Conservation (phyloP, 345 rosid species). For the Aegle marmelos region DNA sequence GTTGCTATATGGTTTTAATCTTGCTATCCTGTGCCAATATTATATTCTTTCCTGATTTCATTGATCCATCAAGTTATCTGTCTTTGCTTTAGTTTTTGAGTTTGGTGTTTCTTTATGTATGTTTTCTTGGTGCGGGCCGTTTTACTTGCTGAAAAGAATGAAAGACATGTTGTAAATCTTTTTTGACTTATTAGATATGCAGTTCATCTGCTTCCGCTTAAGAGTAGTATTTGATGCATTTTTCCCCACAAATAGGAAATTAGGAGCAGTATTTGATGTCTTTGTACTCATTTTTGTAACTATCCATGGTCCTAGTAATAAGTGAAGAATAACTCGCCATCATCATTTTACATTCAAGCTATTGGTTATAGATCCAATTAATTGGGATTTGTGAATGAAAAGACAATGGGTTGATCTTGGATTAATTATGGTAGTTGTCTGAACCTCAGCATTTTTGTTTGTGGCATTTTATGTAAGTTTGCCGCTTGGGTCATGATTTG, state of each 20-base stretch:
- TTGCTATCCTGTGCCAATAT: not conserved
- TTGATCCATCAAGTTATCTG: not conserved
- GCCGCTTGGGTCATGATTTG: not conserved
- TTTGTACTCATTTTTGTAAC: not conserved
- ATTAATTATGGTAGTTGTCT: not conserved
- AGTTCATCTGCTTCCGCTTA: not conserved
- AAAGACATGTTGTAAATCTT: not conserved
- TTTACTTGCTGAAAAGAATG: not conserved
- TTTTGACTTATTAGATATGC: not conserved
- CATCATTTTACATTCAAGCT: not conserved
- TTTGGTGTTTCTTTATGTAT: not conserved
- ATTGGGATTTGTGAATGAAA: not conserved
- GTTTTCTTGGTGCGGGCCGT: not conserved
- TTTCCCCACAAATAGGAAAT: too few relatives aligned
- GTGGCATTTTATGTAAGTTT: not conserved
- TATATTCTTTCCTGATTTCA: not conserved
- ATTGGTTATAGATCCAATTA: not conserved
- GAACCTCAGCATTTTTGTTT: not conserved
- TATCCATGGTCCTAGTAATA: not conserved
- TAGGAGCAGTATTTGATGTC: not conserved
- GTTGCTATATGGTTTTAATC: not conserved
- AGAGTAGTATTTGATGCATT: not conserved
- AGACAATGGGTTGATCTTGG: not conserved
- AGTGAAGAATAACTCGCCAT: not conserved
- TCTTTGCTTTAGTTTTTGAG: not conserved